Evolutionary conservation across 2,329 filamentous ascomycete species (phyloP).

Genomic region (Paraphaeosphaeria minitans): DNA sequence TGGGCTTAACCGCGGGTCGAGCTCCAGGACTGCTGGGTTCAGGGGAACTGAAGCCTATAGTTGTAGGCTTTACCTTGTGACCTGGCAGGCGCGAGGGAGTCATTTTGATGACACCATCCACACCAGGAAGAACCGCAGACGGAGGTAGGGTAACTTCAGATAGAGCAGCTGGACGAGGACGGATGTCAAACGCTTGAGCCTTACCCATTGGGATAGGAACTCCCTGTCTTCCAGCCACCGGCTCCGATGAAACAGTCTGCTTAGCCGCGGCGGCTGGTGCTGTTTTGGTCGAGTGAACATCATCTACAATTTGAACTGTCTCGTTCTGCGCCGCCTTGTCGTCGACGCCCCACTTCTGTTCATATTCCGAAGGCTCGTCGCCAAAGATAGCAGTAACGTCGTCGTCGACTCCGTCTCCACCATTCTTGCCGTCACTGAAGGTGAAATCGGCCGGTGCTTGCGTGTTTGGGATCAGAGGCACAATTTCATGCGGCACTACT

Average conservation of each 20-base stretch:
- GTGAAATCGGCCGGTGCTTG: background rate
- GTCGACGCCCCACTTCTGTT: constrained; percentile 9
- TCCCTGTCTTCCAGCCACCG: background rate
- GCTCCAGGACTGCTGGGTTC: background rate
- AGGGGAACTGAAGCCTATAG: background rate
- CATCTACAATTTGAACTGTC: background rate
- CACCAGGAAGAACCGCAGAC: background rate
- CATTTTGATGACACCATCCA: background rate
- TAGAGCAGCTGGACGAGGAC: background rate
- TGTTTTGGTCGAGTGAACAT: background rate
- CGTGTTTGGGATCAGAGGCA: background rate
- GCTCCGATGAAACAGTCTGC: background rate
- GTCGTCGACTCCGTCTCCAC: constrained; percentile 12
- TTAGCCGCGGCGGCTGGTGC: background rate
- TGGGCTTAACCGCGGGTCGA: background rate
- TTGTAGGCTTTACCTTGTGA: background rate
- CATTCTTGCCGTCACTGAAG: constrained; percentile 6
- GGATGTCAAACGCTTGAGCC: background rate
- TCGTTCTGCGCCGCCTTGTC: background rate
- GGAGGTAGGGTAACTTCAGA: background rate
- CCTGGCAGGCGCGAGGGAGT: background rate
- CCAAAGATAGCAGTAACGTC: constrained; percentile 15
- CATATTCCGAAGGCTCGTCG: constrained; percentile 14
- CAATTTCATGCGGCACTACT: background rate
- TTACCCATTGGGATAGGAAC: background rate